Evolutionary conservation across 2,329 filamentous ascomycete genomes (phyloP).

Genomic region (Fusarium avenaceum): DNA sequence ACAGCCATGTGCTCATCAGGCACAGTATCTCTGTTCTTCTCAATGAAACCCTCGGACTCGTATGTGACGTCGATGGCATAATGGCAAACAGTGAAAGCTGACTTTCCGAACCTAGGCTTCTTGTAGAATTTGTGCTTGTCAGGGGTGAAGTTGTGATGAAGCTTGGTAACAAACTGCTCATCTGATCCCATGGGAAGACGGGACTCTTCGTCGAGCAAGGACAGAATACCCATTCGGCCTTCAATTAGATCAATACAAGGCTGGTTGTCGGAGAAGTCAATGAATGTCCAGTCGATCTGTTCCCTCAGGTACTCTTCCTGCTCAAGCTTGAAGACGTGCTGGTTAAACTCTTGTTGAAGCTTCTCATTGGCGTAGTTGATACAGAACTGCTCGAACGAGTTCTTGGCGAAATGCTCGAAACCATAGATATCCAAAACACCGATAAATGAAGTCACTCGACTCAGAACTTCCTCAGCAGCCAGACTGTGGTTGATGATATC

Average conservation of each 20-base stretch:
- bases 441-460: conserved; percentile 89
- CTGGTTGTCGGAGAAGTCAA: conserved; percentile 99
- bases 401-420: conserved; percentile 99
- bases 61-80: conserved; percentile 99
- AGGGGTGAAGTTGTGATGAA: conserved; percentile 91
- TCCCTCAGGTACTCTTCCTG: conserved; percentile 98
- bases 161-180: conserved; percentile 95
- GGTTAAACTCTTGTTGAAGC: conserved; percentile 98
- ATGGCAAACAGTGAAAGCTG: conserved; percentile 96
- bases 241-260: conserved; percentile 99
- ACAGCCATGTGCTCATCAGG: conserved; percentile 98
- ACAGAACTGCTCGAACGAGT: conserved; percentile 99
- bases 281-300: conserved; percentile 99
- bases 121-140: conserved; percentile 98
- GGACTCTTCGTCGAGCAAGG: conserved; percentile 95
- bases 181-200: conserved; percentile 97
- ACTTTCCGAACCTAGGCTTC: conserved; percentile 98
- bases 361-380: conserved; percentile 99
- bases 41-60: conserved; percentile 98
- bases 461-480: conserved; percentile 88
- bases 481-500: conserved; percentile 93
- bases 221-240: conserved; percentile 92
- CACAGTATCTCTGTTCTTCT: conserved; percentile 99
- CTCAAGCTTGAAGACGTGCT: conserved; percentile 98
- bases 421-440: conserved; percentile 99